phyloP scores from a whole-genome alignment of 345 rosid genomes.

The Populus pruinosa region DNA sequence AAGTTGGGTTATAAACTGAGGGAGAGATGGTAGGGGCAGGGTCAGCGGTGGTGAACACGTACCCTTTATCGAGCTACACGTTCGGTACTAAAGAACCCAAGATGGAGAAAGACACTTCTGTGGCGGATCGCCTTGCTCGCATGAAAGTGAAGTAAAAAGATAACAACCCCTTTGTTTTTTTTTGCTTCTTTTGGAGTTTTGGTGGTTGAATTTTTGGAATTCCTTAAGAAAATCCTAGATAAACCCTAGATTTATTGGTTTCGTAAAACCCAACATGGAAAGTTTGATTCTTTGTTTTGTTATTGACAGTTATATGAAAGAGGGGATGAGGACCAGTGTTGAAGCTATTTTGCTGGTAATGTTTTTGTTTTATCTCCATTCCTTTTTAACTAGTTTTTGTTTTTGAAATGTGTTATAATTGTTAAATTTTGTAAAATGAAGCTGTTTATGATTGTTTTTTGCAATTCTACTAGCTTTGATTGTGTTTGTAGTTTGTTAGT shows the following conservation, averaged over 20 bases:
- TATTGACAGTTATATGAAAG: constrained; percentile 78
- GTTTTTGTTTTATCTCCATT: not conserved
- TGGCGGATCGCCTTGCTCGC: constrained; percentile 96
- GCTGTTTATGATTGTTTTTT: not conserved
- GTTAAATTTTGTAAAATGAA: not conserved
- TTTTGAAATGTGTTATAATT: not conserved
- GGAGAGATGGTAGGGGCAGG: constrained; percentile 45
- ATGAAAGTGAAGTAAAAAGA: constrained; percentile 85
- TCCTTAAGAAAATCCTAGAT: not conserved
- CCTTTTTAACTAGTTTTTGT: not conserved
- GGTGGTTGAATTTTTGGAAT: constrained; percentile 22
- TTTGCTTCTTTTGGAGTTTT: not conserved
- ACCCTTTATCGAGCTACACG: constrained; percentile 90
- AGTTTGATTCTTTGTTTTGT: constrained; percentile 13
- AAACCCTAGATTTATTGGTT: not conserved
- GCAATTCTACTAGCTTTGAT: not conserved
- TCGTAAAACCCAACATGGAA: not conserved
- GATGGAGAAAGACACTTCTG: constrained; percentile 94
- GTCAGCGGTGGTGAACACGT: constrained; percentile 81
- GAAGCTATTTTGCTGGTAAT: constrained; percentile 90
- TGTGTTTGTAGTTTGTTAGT: no score
- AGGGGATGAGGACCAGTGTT: constrained; percentile 95
- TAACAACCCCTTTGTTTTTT: not conserved
- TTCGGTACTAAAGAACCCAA: constrained; percentile 95
- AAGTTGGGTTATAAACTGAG: not conserved